phyloP scores from a whole-genome alignment of 805 yeast species.

The Kluyveromyces nonfermentans region DNA sequence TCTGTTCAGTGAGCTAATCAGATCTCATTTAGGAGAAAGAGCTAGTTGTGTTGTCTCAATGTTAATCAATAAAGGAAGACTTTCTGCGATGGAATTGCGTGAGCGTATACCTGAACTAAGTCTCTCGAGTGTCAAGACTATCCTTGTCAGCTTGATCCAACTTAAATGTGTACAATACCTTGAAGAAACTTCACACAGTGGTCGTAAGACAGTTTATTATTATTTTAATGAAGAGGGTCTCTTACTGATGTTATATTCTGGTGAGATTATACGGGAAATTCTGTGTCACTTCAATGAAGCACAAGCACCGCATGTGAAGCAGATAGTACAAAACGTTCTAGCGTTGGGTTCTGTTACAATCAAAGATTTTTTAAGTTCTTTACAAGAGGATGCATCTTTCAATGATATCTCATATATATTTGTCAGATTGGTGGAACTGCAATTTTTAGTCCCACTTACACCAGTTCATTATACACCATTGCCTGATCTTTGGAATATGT shows the following conservation, averaged over 20 bases:
- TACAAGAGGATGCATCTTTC: slow-evolving; percentile 16
- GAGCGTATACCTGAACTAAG: slow-evolving; percentile 37
- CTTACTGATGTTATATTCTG: slow-evolving; percentile 59
- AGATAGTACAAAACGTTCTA: slow-evolving; percentile 60
- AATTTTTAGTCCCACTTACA: slow-evolving; percentile 42
- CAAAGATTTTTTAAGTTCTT: slow-evolving; percentile 37
- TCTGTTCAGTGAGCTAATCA: slow-evolving; percentile 44
- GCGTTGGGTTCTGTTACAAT: slow-evolving; percentile 57
- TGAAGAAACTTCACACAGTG: slow-evolving; percentile 32
- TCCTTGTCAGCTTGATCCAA: slow-evolving; percentile 71
- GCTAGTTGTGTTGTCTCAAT: slow-evolving; percentile 55
- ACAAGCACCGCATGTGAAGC: slow-evolving; percentile 19
- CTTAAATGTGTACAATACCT: slow-evolving; percentile 65
- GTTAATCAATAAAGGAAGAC: slow-evolving; percentile 59
- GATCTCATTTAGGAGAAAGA: slow-evolving; percentile 57
- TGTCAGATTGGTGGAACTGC: slow-evolving; percentile 37
- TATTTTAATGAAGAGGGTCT: slow-evolving; percentile 56
- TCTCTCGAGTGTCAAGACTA: slow-evolving; percentile 43
- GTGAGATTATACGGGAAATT: slow-evolving; percentile 55
- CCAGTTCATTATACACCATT: slow-evolving; percentile 29
- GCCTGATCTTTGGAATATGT: slow-evolving; percentile 32
- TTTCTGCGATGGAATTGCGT: slow-evolving; percentile 46
- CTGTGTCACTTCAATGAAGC: slow-evolving; percentile 28
- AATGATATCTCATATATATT: slow-evolving; percentile 30
- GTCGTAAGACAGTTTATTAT: slow-evolving; percentile 38